Percentiles rank a stretch among this genome's conserved stretches.
Conservation (phyloP, 805 yeast genomes). For the Candida ficus region DNA sequence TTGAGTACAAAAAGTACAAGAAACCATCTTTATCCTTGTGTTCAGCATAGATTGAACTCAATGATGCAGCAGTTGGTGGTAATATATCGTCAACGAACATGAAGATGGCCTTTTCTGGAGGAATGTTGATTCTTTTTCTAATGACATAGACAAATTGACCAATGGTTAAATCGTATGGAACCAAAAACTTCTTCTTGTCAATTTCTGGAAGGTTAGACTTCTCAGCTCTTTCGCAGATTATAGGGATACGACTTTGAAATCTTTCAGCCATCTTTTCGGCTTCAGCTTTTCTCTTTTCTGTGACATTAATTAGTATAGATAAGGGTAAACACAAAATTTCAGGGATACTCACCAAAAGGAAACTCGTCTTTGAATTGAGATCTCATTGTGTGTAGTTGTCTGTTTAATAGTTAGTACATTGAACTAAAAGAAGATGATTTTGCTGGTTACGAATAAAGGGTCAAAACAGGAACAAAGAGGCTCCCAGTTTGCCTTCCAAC, state of each 20-base stretch:
- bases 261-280: constrained; percentile 9
- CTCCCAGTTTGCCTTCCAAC: not conserved
- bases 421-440: too few species aligned
- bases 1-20: constrained; percentile 90
- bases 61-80: constrained; percentile 96
- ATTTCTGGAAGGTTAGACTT: constrained; percentile 94
- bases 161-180: constrained; percentile 92
- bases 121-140: constrained; percentile 91
- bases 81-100: constrained; percentile 94
- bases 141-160: constrained; percentile 98
- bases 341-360: constrained; percentile 70
- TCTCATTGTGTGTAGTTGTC: constrained; percentile 46
- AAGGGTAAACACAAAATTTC: not conserved
- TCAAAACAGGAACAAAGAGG: too few species aligned
- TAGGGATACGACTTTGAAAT: constrained; percentile 80
- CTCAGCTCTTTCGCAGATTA: constrained; percentile 93
- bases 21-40: constrained; percentile 98
- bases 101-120: constrained; percentile 96
- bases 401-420: not conserved
- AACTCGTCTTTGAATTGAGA: constrained; percentile 94
- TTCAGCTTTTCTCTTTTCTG: constrained; percentile 9
- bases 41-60: constrained; percentile 93
- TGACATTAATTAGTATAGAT: constrained; percentile 6
- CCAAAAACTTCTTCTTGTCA: constrained; percentile 95
- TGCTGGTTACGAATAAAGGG: too few species aligned